These are phyloP conservation scores for Globisporangium polare DNA, from an alignment of 352 stramenopile genomes.

Conservation along the genomic window DNA sequence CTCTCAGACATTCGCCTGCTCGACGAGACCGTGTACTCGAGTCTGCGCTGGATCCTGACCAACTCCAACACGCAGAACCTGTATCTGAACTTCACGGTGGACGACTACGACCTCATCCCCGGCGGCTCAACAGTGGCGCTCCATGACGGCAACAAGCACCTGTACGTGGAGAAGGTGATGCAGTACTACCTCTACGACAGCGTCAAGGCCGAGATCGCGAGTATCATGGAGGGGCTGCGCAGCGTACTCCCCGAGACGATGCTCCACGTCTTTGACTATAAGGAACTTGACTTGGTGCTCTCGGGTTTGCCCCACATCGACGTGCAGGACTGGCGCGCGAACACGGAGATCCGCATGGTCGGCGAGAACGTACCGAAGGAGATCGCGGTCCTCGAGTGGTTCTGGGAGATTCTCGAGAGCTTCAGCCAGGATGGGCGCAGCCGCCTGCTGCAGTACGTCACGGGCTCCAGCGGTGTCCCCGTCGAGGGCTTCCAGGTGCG, in stretches of 20 bases:
- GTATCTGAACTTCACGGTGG: slow-evolving; percentile 60
- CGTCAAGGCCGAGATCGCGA: slow-evolving; percentile 86
- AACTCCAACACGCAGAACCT: slow-evolving; percentile 50
- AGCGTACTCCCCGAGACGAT: slow-evolving; percentile 94
- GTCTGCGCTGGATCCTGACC: slow-evolving; percentile 57
- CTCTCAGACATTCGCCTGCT: slow-evolving; percentile 59
- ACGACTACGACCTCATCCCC: slow-evolving; percentile 58
- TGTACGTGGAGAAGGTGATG: slow-evolving; percentile 91
- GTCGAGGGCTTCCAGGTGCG: slow-evolving; percentile 81
- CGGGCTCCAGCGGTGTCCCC: slow-evolving; percentile 73
- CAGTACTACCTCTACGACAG: slow-evolving; percentile 96
- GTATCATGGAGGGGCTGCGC: slow-evolving; percentile 84
- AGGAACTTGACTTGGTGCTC: slow-evolving; percentile 91
- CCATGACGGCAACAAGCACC: slow-evolving; percentile 93
- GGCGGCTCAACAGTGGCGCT: slow-evolving; percentile 60
- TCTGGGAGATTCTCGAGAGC: slow-evolving; percentile 69
- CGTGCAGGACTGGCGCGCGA: slow-evolving; percentile 78
- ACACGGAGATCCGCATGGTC: slow-evolving; percentile 57
- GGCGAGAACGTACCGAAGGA: slow-evolving; percentile 29
- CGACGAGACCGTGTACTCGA: slow-evolving; percentile 70
- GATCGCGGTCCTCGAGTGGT: slow-evolving; percentile 59
- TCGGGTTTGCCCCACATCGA: slow-evolving; percentile 80
- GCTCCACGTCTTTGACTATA: slow-evolving; percentile 97
- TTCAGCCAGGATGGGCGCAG: slow-evolving; percentile 59
- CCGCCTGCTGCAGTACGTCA: slow-evolving; percentile 81